Evolutionary conservation across 345 rosid species (phyloP).

Genomic region (Rhizophora mangle): DNA sequence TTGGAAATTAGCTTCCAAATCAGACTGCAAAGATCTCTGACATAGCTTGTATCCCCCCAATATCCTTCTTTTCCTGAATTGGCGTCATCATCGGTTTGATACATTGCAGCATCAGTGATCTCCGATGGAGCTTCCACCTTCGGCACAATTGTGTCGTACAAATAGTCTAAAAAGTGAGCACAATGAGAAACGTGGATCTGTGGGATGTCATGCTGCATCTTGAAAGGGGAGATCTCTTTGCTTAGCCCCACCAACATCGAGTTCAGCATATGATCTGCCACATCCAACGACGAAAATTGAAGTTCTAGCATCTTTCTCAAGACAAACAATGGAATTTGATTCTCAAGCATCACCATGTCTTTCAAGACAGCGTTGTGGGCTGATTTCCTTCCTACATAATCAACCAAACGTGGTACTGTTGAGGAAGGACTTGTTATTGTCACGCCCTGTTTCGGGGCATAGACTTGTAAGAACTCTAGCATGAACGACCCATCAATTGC

Average conservation of each 20-base stretch:
- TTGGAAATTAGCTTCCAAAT: no score
- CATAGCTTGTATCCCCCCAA: no score
- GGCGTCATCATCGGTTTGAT: no score
- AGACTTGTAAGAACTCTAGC: constrained; percentile 54
- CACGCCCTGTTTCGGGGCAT: constrained; percentile 31
- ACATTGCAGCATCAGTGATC: no score
- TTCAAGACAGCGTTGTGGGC: constrained; percentile 48
- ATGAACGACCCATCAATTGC: constrained; percentile 57
- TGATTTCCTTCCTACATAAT: constrained; percentile 36
- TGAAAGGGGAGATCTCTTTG: constrained; percentile 56
- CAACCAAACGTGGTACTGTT: constrained; percentile 34
- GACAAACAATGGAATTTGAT: constrained; percentile 62
- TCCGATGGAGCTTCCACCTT: no score
- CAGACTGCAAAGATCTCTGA: no score
- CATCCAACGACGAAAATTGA: constrained; percentile 30
- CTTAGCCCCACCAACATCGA: constrained; percentile 42
- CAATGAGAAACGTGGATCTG: not conserved
- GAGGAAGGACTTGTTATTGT: constrained; percentile 33
- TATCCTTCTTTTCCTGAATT: no score
- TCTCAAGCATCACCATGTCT: constrained; percentile 72
- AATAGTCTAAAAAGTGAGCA: no score
- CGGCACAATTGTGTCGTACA: no score
- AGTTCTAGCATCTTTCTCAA: constrained; percentile 48
- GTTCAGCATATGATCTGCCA: constrained; percentile 34
- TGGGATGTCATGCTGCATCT: constrained; percentile 22